phyloP scores from a whole-genome alignment of 139 green algal species.

The Mychonastes homosphaera region DNA sequence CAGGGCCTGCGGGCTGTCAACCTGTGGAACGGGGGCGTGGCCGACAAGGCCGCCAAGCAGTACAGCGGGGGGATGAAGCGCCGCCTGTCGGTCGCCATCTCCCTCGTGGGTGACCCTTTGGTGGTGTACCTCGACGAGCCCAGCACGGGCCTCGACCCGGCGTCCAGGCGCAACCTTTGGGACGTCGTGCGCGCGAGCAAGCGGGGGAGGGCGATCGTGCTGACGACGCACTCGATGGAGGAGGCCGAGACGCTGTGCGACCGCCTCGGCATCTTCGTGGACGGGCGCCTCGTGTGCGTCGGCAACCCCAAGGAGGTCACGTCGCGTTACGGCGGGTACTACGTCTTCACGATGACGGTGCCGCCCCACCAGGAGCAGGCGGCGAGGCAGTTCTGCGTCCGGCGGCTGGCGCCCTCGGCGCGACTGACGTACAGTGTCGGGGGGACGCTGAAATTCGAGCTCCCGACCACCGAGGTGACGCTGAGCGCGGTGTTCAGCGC shows the following conservation, averaged over 20 bases:
- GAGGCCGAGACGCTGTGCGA: slow-evolving; percentile 78
- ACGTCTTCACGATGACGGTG: slow-evolving; percentile 72
- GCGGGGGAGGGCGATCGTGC: slow-evolving; percentile 57
- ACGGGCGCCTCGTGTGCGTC: slow-evolving; percentile 74
- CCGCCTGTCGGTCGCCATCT: slow-evolving; percentile 68
- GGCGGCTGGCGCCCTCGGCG: slow-evolving; percentile 27
- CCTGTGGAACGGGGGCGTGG: slow-evolving; percentile 33
- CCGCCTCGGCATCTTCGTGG: slow-evolving; percentile 56
- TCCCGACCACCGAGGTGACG: slow-evolving; percentile 35
- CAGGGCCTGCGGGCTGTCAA: slow-evolving; percentile 39
- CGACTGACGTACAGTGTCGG: slow-evolving; percentile 55
- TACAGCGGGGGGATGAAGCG: slow-evolving; percentile 81
- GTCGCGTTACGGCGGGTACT: slow-evolving; percentile 50
- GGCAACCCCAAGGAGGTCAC: slow-evolving; percentile 79
- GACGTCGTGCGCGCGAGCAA: slow-evolving; percentile 65
- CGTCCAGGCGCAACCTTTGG: slow-evolving; percentile 69
- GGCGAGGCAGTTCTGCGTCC: slow-evolving; percentile 34
- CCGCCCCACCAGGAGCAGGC: slow-evolving; percentile 31
- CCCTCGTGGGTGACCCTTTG: slow-evolving; percentile 58
- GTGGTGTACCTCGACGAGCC: slow-evolving; percentile 89
- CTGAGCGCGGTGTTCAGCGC: slow-evolving; percentile 50
- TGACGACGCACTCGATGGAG: slow-evolving; percentile 87
- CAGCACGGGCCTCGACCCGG: slow-evolving; percentile 74
- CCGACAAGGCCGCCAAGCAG: slow-evolving; percentile 33
- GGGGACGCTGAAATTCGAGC: slow-evolving; percentile 50